Base-by-base conservation (phyloP, 768 basidiomycete genomes). In the Amanita subjunquillea region DNA sequence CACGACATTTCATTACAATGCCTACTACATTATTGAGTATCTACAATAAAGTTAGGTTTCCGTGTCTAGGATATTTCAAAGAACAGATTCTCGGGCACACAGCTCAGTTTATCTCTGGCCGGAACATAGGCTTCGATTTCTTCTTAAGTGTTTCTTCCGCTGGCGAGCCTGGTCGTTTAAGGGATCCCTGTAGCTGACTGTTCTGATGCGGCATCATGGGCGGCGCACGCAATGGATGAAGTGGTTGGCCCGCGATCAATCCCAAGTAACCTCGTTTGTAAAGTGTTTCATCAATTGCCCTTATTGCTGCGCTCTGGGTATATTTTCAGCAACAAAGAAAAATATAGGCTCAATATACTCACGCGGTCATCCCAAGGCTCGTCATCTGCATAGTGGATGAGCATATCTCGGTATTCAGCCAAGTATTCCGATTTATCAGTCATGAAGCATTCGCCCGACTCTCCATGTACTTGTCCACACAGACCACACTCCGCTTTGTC, bases 281-380 rank as follows among this genome's bases (percentile, higher is more conserved):
- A 12, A 91, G 69, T 2, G 79, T 73, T 54, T 80, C 72, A 53
- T 91, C 89, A 55, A 91, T 89, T 5, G 79, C 79, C 25, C 67
- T 65, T 47, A 91, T 77, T 10, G 89, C 88, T 41, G 74, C 78
- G 57, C 66, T 70, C 87, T 60, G 46, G 43, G 44, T 37, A 47
- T 48, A 58, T 46, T 25, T 46, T 50, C 54, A 45, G 37, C 53
- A 6, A 2, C 43, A 40, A 39, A 20, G 20, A 3, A 25, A 40
- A 34, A n/a, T 45, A 34, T 37, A 58, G 40, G 17, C 7, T 37
- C 53, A 2, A 27, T 2, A 13, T 23, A 67, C 70, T 58, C 65
- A 87, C 87, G 59, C 86, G 71, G 36, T 75, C 72, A 62, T 84
- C 80, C 59, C 77, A 73, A 41, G 85, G 71, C 57, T 91, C 88